Conservation (phyloP, 2,329 filamentous ascomycete genomes). For the Leptodontidium sp. region DNA sequence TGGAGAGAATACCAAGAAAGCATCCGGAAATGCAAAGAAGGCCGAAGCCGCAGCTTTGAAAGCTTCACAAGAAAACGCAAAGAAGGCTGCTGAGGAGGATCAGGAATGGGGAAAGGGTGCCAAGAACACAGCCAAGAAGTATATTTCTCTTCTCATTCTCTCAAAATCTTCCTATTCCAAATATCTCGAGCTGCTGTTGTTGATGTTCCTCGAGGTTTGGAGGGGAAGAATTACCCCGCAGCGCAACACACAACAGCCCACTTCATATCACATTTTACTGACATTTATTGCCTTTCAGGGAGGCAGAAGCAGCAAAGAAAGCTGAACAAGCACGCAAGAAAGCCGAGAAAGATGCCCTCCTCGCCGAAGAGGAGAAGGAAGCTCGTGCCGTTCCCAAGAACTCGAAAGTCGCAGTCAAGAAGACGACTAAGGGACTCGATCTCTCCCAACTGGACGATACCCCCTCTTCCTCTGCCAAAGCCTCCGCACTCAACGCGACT, state of each 20-base stretch:
- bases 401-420: conserved; percentile 72
- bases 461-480: conserved; percentile 48
- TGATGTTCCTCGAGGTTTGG: neutral
- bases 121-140: conserved; percentile 91
- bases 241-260: conserved; percentile 24
- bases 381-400: conserved; percentile 73
- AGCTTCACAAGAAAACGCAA: conserved; percentile 72
- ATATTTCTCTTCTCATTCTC: conserved; percentile 47
- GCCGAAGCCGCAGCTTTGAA: conserved; percentile 86
- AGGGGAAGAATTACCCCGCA: conserved; percentile 27
- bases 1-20: conserved; percentile 88
- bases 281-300: conserved; percentile 58
- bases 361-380: conserved; percentile 87
- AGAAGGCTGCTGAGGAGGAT: conserved; percentile 72
- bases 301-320: conserved; percentile 73
- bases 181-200: conserved; percentile 14
- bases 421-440: conserved; percentile 73
- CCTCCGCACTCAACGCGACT: conserved; percentile 74
- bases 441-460: conserved; percentile 77
- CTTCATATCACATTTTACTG: conserved; percentile 26
- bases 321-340: conserved; percentile 88
- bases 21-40: conserved; percentile 88
- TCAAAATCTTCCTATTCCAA: neutral
- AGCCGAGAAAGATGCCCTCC: conserved; percentile 85
- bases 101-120: conserved; percentile 85